Evolutionary conservation across 192 early-diverging fungal species (phyloP), one percentile per base, ranked within the genome.

Genomic region (Thoreauomyces humboldtii): DNA sequence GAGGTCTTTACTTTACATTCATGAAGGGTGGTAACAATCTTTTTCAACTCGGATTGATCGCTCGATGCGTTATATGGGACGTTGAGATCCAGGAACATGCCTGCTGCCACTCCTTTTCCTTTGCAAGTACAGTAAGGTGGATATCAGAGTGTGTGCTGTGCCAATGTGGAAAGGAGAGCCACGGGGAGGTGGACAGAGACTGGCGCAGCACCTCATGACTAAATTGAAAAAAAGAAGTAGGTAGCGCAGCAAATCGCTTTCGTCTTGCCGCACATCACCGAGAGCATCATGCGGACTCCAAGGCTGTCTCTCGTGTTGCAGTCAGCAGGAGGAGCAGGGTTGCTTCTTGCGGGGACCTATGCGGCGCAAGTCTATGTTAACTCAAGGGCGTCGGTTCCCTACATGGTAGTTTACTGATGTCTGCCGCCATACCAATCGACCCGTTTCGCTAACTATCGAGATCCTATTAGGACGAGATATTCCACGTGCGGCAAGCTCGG

Each of bases 401-500:
- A 84, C 76, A 84, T 84, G 83, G 82, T 83, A 63, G 41, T 4
- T 46, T 7, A 15, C 45, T 14, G n/a, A n/a, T 32, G 25, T 17
- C 24, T 34, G 24, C 64, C 43, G 27, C 29, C 54, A 9, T 55
- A 32, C 31, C 33, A 14, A 4, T 21, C 22, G 9, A 1, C 14
- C 58, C 44, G 21, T 0, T 27, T 22, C 15, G 35, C n/a, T 24
- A 37, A 33, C 38, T 7, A 48, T 22, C 0, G 28, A 28, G 47
- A 17, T 14, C 51, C 1, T 28, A n/a, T 38, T 74, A 92, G 95
- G 96, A 98, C 73, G 96, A 98, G 70, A 81, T 89, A 24, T 98
- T 96, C 75, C 96, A 98, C 70, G 67, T 96, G 19, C 86, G 87
- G 19, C 96, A 98, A 72, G 92, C 92, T 17, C 90, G 93, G 66